Base-by-base conservation (phyloP, 257 asterid species). In the Salvia hispanica region DNA sequence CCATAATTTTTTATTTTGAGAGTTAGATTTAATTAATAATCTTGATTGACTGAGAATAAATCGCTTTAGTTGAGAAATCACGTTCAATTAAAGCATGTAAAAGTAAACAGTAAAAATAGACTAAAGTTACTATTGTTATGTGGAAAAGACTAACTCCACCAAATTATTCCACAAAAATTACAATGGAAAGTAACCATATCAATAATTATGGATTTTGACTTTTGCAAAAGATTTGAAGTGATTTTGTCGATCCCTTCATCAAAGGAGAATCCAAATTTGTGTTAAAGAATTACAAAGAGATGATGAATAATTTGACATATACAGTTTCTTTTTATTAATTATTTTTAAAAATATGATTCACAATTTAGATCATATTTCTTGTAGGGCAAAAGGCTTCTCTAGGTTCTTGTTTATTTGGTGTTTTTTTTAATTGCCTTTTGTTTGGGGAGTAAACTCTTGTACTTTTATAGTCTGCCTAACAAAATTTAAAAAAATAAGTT, bases 221-320 rank as follows among this genome's bases (percentile, higher is more conserved):
- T 77, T 72, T 74, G 72, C 53, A 46, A 66, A 77, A 74, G 72
- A 15, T 59, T 36, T 58, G 67, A 47, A 45, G 71, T 47, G 62
- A 21, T 21, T 55, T 64, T 67, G 78, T 64, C 66, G 62, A 78
- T 75, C 73, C 80, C 83, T 75, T 58, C 63, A 75, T 67, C 14
- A 63, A 72, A 61, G 80, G 78, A 61, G 80, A 75, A 75, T 75
- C 71, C 71, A 62, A 62, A 16, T 60, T 50, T 60, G 69, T 43
- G 45, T 48, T 65, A 11, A 33, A 9, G 36, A 53, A n/a, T 48
- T 48, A 48, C 15, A 48, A 6, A n/a, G 4, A n/a, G 3, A 47
- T 1, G 55, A 21, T 53, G 34, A 4, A 21, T 6, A 53, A 21
- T 53, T 3, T 53, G 36, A 21, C 37, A 5, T 4, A 51, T 18